Base-by-base conservation (phyloP, 2,329 filamentous ascomycete genomes). In the Hypomyces perniciosus region DNA sequence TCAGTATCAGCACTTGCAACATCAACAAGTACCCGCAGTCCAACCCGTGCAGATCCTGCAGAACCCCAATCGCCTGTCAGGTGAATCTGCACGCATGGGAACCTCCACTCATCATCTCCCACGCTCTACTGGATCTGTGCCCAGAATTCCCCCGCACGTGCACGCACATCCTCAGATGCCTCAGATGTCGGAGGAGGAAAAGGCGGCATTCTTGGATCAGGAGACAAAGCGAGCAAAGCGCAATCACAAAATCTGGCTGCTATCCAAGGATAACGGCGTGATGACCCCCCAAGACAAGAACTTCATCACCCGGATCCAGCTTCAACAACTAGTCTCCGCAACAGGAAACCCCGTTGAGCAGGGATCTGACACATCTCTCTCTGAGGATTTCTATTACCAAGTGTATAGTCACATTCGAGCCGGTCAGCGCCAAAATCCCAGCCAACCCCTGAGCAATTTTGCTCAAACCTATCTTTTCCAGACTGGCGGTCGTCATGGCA, bases 281-380 rank as follows among this genome's bases (percentile, higher is more conserved):
- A 99, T 99, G 93, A 99, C 93, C 4, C 93, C 93, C 0, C 92
- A 97, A 65, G 93, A 99, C 71, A 99, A 99, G 77, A 99, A 96
- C 67, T 99, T 97, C 70, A 96, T 99, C 59, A 97, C 93, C 5
- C 85, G 93, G 13, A 99, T 99, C 57, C 93, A 99, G 67, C 78
- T 99, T 47, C 93, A 99, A 71, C 93, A 99, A 66, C 80, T 99
- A 34, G 89, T 99, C 48, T 85, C 92, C 8, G 91, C 93, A 7
- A 95, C 90, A 27, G 92, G 92, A 8, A 93, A 90, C 61, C 80
- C 90, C 4, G 85, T 85, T 48, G 90, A 95, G 55, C 80, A 85
- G 42, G 86, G 86, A 42, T 82, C 84, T 0, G 91, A 97, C 64
- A 83, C 89, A 34, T 84, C 88, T 6, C 77, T 97, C 35, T 80